Evolutionary conservation across 352 stramenopile genomes (phyloP).

Genomic region (Globisporangium lucens): DNA sequence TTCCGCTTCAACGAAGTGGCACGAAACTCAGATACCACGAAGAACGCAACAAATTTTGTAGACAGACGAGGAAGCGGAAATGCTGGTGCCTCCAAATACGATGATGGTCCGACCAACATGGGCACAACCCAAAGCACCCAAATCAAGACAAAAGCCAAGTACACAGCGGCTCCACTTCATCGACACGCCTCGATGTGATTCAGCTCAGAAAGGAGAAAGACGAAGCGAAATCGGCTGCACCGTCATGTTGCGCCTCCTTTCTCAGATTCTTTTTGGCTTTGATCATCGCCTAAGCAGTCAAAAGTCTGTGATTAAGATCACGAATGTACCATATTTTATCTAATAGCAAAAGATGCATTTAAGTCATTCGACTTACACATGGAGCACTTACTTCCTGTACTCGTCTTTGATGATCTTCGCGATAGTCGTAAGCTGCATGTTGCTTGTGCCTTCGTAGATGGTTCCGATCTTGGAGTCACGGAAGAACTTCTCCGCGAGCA

Average conservation of each 20-base stretch:
- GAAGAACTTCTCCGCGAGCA: constrained; percentile 96
- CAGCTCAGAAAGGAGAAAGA: background rate
- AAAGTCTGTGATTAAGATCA: background rate
- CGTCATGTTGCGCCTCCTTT: background rate
- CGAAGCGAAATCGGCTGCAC: too few species aligned
- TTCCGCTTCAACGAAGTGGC: constrained; percentile 4
- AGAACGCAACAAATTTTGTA: background rate
- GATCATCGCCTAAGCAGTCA: background rate
- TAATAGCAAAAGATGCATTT: constrained; percentile 8
- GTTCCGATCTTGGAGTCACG: constrained; percentile 96
- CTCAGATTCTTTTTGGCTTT: background rate
- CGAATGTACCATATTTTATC: constrained; percentile 1
- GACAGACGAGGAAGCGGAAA: background rate
- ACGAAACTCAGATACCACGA: background rate
- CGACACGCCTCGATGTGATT: background rate
- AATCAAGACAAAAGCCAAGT: background rate
- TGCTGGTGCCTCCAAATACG: background rate
- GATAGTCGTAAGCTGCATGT: constrained; percentile 96
- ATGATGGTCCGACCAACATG: background rate
- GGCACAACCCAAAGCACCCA: constrained; percentile 1
- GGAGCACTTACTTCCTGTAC: constrained; percentile 64
- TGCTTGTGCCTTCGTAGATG: constrained; percentile 98
- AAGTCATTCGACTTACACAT: background rate
- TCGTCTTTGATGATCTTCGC: constrained; percentile 89
- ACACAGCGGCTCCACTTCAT: background rate